phyloP scores from a whole-genome alignment of 176 grass and related monocot genomes.

The Raddia guianensis region DNA sequence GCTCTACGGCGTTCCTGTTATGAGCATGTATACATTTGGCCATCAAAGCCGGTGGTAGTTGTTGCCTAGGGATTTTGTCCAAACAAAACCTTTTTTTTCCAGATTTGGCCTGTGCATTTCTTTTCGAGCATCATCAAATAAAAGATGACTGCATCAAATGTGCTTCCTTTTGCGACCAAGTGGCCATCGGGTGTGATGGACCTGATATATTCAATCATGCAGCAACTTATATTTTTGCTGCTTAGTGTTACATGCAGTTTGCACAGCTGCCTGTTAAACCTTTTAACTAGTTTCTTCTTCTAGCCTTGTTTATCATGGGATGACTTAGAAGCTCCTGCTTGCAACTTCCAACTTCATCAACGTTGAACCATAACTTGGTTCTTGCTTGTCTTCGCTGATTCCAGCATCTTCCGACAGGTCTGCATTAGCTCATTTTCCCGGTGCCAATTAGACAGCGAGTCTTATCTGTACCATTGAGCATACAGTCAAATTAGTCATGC shows the following conservation, averaged over 20 bases:
- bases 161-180: slow-evolving; percentile 31
- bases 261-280: not conserved
- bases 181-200: slow-evolving; percentile 54
- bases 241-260: slow-evolving; percentile 26
- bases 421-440: not conserved
- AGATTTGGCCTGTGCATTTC: slow-evolving; percentile 47
- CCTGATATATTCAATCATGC: slow-evolving; percentile 40
- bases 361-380: not conserved
- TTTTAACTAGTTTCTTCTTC: not conserved
- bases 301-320: not conserved
- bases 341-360: no score
- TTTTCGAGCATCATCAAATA: slow-evolving; percentile 62
- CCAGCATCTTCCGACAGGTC: not conserved
- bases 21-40: slow-evolving; percentile 47
- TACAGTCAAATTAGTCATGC: no score
- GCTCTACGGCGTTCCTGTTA: slow-evolving; percentile 44
- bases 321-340: not conserved
- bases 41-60: slow-evolving; percentile 64
- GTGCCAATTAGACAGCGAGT: not conserved
- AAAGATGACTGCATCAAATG: slow-evolving; percentile 51
- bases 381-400: not conserved
- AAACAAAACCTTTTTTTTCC: slow-evolving; percentile 27
- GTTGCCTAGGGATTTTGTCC: slow-evolving; percentile 51
- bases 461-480: not conserved
- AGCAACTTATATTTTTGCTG: slow-evolving; percentile 34